Evolutionary conservation across 169 alveolate genomes (phyloP).

Genomic region (Babesia sp.): DNA sequence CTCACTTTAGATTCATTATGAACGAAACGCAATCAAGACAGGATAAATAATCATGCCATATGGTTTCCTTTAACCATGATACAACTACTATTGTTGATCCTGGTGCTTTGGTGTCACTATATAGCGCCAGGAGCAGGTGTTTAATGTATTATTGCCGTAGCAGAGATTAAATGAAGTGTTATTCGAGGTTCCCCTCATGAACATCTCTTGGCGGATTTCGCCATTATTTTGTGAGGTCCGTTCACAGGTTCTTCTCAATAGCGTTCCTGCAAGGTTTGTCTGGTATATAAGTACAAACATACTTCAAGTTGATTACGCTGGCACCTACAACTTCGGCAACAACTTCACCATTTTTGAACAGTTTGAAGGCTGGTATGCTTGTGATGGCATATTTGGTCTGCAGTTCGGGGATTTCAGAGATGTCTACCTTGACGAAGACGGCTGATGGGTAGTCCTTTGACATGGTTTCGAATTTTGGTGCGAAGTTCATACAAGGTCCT

Average conservation of each 20-base stretch:
- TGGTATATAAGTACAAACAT: not conserved
- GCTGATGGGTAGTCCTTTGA: slow-evolving; percentile 65
- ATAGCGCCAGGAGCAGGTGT: too few relatives aligned
- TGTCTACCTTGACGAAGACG: slow-evolving; percentile 73
- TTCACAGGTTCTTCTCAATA: slow-evolving; percentile 33
- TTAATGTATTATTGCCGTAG: too few relatives aligned
- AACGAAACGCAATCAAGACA: too few relatives aligned
- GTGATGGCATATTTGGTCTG: slow-evolving; percentile 73
- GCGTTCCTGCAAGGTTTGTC: slow-evolving; percentile 6
- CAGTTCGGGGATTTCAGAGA: slow-evolving; percentile 72
- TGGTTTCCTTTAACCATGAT: too few relatives aligned
- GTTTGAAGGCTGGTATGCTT: slow-evolving; percentile 79
- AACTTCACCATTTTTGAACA: slow-evolving; percentile 72
- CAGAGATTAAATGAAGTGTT: too few relatives aligned
- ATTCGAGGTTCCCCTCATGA: too few relatives aligned
- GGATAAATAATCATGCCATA: too few relatives aligned
- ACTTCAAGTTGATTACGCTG: slow-evolving; percentile 68
- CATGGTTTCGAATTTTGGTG: slow-evolving; percentile 81
- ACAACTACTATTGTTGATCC: too few relatives aligned
- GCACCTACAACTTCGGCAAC: slow-evolving; percentile 78
- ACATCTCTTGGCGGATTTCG: too few relatives aligned
- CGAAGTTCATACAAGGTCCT: slow-evolving; percentile 85
- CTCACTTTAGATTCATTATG: too few relatives aligned
- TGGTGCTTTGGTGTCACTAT: too few relatives aligned
- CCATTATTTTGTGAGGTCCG: too few relatives aligned